Percentiles rank a stretch among this genome's conserved stretches.
Evolutionary conservation across 192 early-diverging fungal genomes (phyloP).

Genomic region (Funneliformis geosporum): DNA sequence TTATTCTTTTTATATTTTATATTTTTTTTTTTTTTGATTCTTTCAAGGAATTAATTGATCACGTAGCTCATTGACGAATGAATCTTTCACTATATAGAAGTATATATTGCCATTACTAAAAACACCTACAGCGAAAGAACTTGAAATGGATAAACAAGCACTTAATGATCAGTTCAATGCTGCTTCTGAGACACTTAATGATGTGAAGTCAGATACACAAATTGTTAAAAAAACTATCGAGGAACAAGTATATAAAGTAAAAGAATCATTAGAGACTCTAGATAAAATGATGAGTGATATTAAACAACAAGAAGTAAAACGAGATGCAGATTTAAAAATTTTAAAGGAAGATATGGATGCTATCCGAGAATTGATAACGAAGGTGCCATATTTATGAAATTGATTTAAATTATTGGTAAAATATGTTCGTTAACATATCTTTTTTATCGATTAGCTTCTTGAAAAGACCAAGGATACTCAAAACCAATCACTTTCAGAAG

Average conservation of each 20-base stretch:
- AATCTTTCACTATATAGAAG: conserved; percentile 38
- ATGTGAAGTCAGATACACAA: conserved; percentile 40
- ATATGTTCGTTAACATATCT: background rate
- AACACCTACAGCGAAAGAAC: conserved; percentile 65
- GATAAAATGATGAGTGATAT: conserved; percentile 61
- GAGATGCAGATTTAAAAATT: conserved; percentile 68
- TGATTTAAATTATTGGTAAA: background rate
- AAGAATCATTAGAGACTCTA: conserved; percentile 66
- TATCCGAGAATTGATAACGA: conserved; percentile 72
- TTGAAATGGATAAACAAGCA: conserved; percentile 68
- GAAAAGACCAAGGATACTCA: conserved; percentile 76
- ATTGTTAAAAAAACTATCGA: conserved; percentile 57
- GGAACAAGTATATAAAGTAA: conserved; percentile 72
- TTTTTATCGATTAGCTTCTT: conserved; percentile 57
- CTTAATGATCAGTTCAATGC: conserved; percentile 66
- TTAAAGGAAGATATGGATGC: conserved; percentile 76
- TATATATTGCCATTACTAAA: conserved; percentile 61
- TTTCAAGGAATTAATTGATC: background rate
- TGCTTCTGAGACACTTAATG: conserved; percentile 44
- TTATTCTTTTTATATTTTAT: conserved; percentile 17
- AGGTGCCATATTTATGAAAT: conserved; percentile 50
- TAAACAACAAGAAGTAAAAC: conserved; percentile 62
- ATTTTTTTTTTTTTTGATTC: background rate
- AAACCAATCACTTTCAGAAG: conserved; percentile 63
- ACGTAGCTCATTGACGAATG: background rate